Conservation (phyloP, 805 yeast genomes). For the Maudiozyma saulgeensis region DNA sequence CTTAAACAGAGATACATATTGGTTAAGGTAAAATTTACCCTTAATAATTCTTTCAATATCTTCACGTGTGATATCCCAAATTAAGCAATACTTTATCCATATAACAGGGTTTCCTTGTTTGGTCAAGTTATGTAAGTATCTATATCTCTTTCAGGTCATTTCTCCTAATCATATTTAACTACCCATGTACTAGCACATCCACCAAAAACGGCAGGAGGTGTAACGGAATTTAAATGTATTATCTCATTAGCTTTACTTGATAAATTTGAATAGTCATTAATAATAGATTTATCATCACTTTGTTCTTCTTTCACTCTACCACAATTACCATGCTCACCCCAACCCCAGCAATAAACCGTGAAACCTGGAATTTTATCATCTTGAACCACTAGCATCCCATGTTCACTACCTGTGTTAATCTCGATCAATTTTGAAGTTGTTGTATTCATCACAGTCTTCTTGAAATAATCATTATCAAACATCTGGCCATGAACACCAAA, state of each 20-base stretch:
- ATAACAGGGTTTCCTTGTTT: no score
- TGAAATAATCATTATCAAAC: constrained; percentile 17
- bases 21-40: no score
- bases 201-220: constrained; percentile 31
- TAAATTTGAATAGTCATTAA: constrained; percentile 22
- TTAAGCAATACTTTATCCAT: no score
- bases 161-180: constrained; percentile 9
- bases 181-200: constrained; percentile 71
- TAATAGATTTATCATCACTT: not conserved
- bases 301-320: constrained; percentile 33
- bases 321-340: constrained; percentile 99
- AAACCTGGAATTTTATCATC: constrained; percentile 2
- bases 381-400: constrained; percentile 43
- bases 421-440: not conserved
- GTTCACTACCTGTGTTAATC: constrained; percentile 71
- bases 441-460: not conserved
- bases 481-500: constrained; percentile 71
- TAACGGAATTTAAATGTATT: constrained; percentile 1
- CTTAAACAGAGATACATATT: no score
- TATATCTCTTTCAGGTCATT: not conserved
- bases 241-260: constrained; percentile 15
- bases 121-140: no score
- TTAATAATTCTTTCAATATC: no score
- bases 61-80: no score
- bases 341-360: constrained; percentile 74